Evolutionary conservation across 2,329 filamentous ascomycete genomes (phyloP).

Genomic region (Thielaviopsis euricoi): DNA sequence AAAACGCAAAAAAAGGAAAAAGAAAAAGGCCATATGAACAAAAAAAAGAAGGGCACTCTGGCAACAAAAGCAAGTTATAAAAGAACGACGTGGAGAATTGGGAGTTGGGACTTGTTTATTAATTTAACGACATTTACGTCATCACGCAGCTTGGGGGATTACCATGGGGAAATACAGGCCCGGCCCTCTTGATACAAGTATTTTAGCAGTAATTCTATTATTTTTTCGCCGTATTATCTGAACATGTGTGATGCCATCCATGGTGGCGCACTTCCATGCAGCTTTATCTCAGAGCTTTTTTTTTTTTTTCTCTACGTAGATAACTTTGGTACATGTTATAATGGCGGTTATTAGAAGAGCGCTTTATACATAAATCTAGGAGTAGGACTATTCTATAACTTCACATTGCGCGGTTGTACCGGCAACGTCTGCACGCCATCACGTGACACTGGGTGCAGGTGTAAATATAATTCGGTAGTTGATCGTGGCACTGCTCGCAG

Average conservation of each 20-base stretch:
- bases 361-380: no score
- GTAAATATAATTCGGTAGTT: conserved; percentile 25
- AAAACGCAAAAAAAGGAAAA: not conserved
- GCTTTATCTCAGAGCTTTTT: no score
- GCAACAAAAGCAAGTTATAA: not conserved
- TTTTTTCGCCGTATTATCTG: not conserved
- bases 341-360: no score
- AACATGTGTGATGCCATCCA: no score
- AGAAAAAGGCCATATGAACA: no score
- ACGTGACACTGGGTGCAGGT: conserved; percentile 29
- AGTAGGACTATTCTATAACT: no score
- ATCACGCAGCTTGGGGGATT: not conserved
- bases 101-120: not conserved
- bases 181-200: not conserved
- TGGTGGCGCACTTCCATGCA: no score
- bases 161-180: not conserved
- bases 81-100: not conserved
- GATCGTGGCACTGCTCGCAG: conserved; percentile 26
- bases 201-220: not conserved
- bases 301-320: no score
- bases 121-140: not conserved
- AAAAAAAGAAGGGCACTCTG: no score
- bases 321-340: no score
- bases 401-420: conserved; percentile 26
- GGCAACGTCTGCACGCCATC: conserved; percentile 28